These are phyloP conservation scores for Phytopythium litorale DNA, from an alignment of 352 stramenopile genomes.

Conservation along the genomic window DNA sequence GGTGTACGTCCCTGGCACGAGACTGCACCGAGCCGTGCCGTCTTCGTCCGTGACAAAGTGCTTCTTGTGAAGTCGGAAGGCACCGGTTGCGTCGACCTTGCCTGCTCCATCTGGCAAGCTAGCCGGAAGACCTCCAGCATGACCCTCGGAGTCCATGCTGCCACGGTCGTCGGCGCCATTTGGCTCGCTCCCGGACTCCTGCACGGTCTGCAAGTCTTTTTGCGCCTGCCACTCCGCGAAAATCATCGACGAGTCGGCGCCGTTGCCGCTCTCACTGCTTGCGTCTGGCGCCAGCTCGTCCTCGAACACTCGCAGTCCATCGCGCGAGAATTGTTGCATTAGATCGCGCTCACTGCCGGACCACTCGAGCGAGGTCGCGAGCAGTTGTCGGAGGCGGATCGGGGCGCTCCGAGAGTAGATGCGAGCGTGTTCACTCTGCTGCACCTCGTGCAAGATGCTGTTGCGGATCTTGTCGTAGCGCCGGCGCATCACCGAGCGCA, in stretches of 20 bases:
- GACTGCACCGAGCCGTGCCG: conserved; percentile 29
- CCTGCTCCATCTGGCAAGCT: not conserved
- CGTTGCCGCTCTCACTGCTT: too few species aligned
- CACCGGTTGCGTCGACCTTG: not conserved
- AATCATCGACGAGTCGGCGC: not conserved
- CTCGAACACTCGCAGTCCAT: conserved; percentile 23
- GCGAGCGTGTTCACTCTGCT: conserved; percentile 53
- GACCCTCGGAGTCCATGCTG: conserved; percentile 9
- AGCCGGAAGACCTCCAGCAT: not conserved
- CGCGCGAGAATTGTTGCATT: conserved; percentile 28
- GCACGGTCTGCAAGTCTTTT: conserved; percentile 7
- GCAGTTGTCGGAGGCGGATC: conserved; percentile 42
- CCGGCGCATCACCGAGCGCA: conserved; percentile 43
- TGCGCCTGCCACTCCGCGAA: conserved; percentile 7
- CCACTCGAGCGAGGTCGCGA: conserved; percentile 26
- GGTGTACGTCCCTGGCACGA: conserved; percentile 59
- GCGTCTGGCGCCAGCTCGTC: not conserved
- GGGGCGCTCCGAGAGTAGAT: conserved; percentile 48
- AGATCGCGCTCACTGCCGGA: conserved; percentile 52
- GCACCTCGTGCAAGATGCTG: conserved; percentile 36
- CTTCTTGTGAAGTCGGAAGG: conserved; percentile 9
- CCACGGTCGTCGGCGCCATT: conserved; percentile 7
- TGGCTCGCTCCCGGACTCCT: not conserved
- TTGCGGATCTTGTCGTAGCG: conserved; percentile 40
- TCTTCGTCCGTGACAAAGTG: conserved; percentile 36